A percentile compares a stretch with the other conserved stretches of the same genome.
Conservation (phyloP, 2,329 filamentous ascomycete genomes). For the Sclerotinia borealis region DNA sequence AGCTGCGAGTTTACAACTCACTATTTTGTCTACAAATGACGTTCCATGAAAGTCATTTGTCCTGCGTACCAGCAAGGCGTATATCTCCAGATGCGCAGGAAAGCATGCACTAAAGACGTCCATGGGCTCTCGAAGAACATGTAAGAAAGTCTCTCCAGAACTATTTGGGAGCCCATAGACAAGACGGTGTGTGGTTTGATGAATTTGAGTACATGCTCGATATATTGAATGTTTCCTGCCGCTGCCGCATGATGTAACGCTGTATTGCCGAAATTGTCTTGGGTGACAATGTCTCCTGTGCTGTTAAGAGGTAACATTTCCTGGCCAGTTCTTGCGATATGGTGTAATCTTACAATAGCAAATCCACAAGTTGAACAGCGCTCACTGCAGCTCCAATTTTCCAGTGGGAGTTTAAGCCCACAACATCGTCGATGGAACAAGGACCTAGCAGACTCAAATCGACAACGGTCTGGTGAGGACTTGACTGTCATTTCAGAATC, state of each 20-base stretch:
- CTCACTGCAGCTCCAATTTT: too few relatives aligned
- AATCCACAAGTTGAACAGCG: too few relatives aligned
- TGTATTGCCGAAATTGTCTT: not conserved
- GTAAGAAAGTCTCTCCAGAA: not conserved
- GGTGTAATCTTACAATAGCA: not conserved
- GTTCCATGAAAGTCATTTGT: not conserved
- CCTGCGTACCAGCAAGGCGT: not conserved
- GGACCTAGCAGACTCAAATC: too few relatives aligned
- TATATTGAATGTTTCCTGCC: not conserved
- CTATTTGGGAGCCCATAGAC: too few relatives aligned
- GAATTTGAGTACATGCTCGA: not conserved
- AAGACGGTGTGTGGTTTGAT: too few relatives aligned
- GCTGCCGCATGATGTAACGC: not conserved
- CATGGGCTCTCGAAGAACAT: not conserved
- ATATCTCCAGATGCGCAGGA: not conserved
- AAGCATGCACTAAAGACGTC: not conserved
- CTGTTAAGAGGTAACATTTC: not conserved
- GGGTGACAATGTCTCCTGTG: not conserved
- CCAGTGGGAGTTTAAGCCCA: too few relatives aligned
- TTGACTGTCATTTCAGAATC: too few relatives aligned
- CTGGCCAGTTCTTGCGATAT: not conserved
- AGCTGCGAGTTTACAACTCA: too few relatives aligned
- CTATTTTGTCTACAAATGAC: not conserved
- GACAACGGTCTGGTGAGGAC: too few relatives aligned
- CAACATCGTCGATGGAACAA: too few relatives aligned